These are phyloP conservation scores for Amphibolis antarctica DNA, from an alignment of 106 monocot genomes.

Conservation along the genomic window DNA sequence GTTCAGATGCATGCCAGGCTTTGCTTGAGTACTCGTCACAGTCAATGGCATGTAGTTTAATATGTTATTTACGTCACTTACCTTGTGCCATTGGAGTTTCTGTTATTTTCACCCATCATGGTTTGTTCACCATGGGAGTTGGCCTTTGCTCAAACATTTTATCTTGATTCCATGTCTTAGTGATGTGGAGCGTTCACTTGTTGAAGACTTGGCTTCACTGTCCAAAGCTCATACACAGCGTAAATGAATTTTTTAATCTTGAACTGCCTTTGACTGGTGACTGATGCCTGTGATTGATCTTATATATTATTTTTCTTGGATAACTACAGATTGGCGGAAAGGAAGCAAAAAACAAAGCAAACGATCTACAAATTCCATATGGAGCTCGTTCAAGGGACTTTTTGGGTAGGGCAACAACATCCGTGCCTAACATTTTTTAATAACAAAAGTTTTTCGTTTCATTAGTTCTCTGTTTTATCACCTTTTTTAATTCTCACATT, in stretches of 20 bases:
- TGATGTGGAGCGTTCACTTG: slow-evolving; percentile 37
- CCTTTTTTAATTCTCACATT: too few species aligned
- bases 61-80: too few species aligned
- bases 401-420: slow-evolving; percentile 40
- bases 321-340: slow-evolving; percentile 4
- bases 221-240: slow-evolving; percentile 18
- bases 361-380: slow-evolving; percentile 16
- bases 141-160: too few species aligned
- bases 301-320: neutral
- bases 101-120: too few species aligned
- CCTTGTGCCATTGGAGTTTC: too few species aligned
- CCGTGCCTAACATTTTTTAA: too few species aligned
- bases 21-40: too few species aligned
- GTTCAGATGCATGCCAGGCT: too few species aligned
- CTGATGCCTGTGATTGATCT: neutral
- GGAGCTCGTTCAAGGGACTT: slow-evolving; percentile 45
- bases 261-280: neutral
- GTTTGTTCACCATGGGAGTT: too few species aligned
- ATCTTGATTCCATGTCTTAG: slow-evolving; percentile 9
- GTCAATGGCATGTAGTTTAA: too few species aligned
- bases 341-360: slow-evolving; percentile 9
- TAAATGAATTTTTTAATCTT: slow-evolving; percentile 4
- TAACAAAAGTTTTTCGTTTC: too few species aligned
- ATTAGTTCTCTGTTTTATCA: too few species aligned
- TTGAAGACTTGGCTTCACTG: slow-evolving; percentile 53